These are phyloP conservation scores for Magnaporthiopsis rhizophila DNA, from an alignment of 2,329 filamentous ascomycete species.

Conservation along the genomic window DNA sequence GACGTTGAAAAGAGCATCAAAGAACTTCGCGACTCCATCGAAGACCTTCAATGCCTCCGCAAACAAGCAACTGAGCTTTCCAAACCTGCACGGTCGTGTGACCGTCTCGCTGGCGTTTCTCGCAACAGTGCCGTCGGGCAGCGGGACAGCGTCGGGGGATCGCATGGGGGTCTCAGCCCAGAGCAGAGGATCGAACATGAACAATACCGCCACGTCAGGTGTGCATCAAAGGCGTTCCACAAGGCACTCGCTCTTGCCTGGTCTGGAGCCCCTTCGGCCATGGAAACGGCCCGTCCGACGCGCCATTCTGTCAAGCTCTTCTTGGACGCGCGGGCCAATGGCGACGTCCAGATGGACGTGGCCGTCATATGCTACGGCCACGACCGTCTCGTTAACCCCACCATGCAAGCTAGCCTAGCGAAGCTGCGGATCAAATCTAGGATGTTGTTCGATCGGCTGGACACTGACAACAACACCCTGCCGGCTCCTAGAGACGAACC, in stretches of 20 bases:
- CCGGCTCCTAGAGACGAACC: neutral
- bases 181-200: neutral
- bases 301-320: constrained; percentile 9
- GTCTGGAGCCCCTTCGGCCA: neutral
- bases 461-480: neutral
- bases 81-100: neutral
- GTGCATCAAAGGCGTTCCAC: constrained; percentile 9
- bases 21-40: constrained; percentile 1
- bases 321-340: neutral
- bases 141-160: no score
- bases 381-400: neutral
- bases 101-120: neutral
- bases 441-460: neutral
- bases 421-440: neutral
- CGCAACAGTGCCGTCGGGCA: neutral
- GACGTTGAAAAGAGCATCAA: constrained; percentile 3
- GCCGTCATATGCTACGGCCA: constrained; percentile 7
- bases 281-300: neutral
- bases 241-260: constrained; percentile 7
- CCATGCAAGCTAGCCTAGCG: neutral
- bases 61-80: constrained; percentile 1
- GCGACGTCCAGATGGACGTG: constrained; percentile 7
- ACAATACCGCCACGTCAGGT: constrained; percentile 2
- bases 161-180: no score
- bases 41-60: constrained; percentile 4